These are phyloP conservation scores for Geotrichum klebahnii DNA, from an alignment of 1,139 yeast genomes.

Conservation along the genomic window DNA sequence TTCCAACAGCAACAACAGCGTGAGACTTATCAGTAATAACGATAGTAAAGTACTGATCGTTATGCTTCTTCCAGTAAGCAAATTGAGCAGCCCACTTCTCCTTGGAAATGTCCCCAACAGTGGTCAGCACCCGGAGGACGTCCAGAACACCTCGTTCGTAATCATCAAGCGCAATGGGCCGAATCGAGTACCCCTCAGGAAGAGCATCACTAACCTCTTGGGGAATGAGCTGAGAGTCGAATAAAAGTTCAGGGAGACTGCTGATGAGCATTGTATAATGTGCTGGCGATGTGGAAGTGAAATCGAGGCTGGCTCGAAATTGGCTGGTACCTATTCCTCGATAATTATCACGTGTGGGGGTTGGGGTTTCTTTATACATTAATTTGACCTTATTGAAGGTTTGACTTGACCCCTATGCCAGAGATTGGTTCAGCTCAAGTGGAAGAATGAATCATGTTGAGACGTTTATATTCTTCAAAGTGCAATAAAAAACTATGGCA, in stretches of 20 bases:
- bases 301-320: neutral
- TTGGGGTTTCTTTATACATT: too few species aligned
- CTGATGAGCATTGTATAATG: slow-evolving; percentile 11
- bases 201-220: slow-evolving; percentile 34
- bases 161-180: slow-evolving; percentile 48
- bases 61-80: slow-evolving; percentile 47
- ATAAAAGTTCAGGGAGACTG: slow-evolving; percentile 24
- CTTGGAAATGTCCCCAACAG: slow-evolving; percentile 53
- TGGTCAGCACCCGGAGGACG: slow-evolving; percentile 52
- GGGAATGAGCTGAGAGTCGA: slow-evolving; percentile 34
- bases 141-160: slow-evolving; percentile 48
- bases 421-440: too few species aligned
- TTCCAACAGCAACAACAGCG: slow-evolving; percentile 42
- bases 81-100: slow-evolving; percentile 44
- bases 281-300: neutral
- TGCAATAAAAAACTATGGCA: too few species aligned
- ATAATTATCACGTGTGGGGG: neutral
- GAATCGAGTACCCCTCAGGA: slow-evolving; percentile 52
- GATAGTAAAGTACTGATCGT: slow-evolving; percentile 50
- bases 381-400: too few species aligned
- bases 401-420: too few species aligned
- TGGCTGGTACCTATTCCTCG: neutral
- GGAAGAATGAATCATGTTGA: too few species aligned
- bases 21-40: slow-evolving; percentile 46
- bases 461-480: too few species aligned